Conservation (phyloP, 2,329 filamentous ascomycete genomes). For the Paracorniculantispora psalliotae region DNA sequence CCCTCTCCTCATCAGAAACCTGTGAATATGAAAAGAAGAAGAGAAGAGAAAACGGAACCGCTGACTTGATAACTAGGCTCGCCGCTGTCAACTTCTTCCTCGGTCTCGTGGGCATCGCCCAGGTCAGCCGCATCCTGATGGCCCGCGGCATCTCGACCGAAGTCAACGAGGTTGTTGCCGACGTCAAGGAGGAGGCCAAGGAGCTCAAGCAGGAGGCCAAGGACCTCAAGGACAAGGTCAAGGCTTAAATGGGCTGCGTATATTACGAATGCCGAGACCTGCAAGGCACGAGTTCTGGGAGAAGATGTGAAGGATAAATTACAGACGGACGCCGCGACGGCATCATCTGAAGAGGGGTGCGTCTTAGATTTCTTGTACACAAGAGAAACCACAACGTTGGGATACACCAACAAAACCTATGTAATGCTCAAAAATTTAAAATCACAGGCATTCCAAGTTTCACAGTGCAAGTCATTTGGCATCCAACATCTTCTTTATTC, state of each 20-base stretch:
- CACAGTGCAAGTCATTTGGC: too few relatives aligned
- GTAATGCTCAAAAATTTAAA: too few relatives aligned
- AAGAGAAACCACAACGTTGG: too few relatives aligned
- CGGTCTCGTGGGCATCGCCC: slow-evolving; percentile 76
- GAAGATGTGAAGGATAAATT: too few relatives aligned
- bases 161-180: slow-evolving; percentile 37
- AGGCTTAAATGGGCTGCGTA: slow-evolving; percentile 20
- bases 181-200: slow-evolving; percentile 24
- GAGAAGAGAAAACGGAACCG: neutral
- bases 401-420: too few relatives aligned
- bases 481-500: too few relatives aligned
- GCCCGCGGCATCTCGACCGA: slow-evolving; percentile 55
- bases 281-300: neutral
- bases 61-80: slow-evolving; percentile 48
- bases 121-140: slow-evolving; percentile 70
- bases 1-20: neutral
- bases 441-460: too few relatives aligned
- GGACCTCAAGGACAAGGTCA: slow-evolving; percentile 19
- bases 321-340: too few relatives aligned
- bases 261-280: neutral
- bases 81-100: slow-evolving; percentile 98
- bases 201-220: slow-evolving; percentile 25
- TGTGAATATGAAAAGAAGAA: neutral
- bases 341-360: too few relatives aligned
- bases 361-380: too few relatives aligned